These are phyloP conservation scores for Penicillium sp. DNA, from an alignment of 2,329 filamentous ascomycete genomes.

Conservation along the genomic window DNA sequence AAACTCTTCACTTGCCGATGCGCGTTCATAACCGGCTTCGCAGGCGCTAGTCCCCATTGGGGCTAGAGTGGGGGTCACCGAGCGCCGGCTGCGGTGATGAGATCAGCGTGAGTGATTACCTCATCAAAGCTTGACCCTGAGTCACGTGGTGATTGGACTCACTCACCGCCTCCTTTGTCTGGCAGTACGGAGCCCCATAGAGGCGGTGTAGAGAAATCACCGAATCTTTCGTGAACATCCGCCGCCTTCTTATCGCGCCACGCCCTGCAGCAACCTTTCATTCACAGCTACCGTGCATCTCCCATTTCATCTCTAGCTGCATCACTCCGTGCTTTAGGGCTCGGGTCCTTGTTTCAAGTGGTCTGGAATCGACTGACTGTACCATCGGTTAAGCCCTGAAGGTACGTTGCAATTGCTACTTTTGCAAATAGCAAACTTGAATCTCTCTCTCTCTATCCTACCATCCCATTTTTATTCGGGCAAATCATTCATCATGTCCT, in stretches of 20 bases:
- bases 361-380: slow-evolving; percentile 36
- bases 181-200: background rate
- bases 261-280: background rate
- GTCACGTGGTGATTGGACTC: slow-evolving; percentile 1
- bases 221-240: background rate
- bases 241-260: background rate
- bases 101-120: background rate
- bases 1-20: slow-evolving; percentile 26
- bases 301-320: slow-evolving; percentile 1
- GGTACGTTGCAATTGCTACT: slow-evolving; percentile 44
- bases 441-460: slow-evolving; percentile 18
- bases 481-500: slow-evolving; percentile 69
- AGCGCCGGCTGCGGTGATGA: background rate
- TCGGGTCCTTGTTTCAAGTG: slow-evolving; percentile 30
- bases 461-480: slow-evolving; percentile 28
- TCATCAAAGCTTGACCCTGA: slow-evolving; percentile 5
- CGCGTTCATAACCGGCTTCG: slow-evolving; percentile 22
- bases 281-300: background rate
- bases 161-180: background rate
- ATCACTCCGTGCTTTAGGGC: background rate
- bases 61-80: slow-evolving; percentile 36
- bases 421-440: slow-evolving; percentile 31
- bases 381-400: slow-evolving; percentile 41
- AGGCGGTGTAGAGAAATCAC: background rate
- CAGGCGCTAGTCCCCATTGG: slow-evolving; percentile 19